Evolutionary conservation across 106 monocot species (phyloP), one percentile per base, ranked within the genome.

Genomic region (Acanthochlamys bracteata): DNA sequence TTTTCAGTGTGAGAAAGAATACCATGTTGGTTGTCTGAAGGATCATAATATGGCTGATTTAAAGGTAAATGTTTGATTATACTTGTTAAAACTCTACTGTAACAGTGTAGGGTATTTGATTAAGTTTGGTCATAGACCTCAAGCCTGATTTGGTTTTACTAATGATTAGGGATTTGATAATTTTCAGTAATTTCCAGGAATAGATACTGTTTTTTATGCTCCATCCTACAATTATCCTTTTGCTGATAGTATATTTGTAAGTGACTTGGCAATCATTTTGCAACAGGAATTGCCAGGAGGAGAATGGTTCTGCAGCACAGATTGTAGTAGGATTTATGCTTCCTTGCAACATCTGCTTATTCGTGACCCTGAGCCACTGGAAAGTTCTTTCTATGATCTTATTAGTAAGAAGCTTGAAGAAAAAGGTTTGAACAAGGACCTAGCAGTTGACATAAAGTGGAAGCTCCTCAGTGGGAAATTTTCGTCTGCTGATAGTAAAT

Each of bases 21-120:
- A 88, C 73, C 98, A 99, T 69, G 85, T 99, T 66, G 89, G 92
- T 13, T 99, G 92, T 67, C 61, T 92, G 74, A 99, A 78, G 78
- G 92, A 92, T 19, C 79, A 79, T 58, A 71, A 71, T 40, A 92
- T 99, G 80, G 85, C 74, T 61, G 85, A 89, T 71, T 72, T 99
- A 20, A 76, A 86, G 92, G 98, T 89, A 25, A 69, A 14, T 11
- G 61, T 25, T 4, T 41, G 1, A 33, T 59, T 16, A 43, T 42
- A 19, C 11, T 47, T 33, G 33, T 33, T 33, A 33, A 33, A n/a
- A 3, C 6, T 33, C 4, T 6, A 33, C 6, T 33, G 6, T 33
- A 33, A 3, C 33, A 33, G 6, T 33, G n/a, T 33, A 33, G 33
- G 6, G 1, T 3, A 33, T 33, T 6, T 33, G 33, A 33, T 33